Conservation (phyloP, 139 green algal genomes). For the Pleodorina starrii region DNA sequence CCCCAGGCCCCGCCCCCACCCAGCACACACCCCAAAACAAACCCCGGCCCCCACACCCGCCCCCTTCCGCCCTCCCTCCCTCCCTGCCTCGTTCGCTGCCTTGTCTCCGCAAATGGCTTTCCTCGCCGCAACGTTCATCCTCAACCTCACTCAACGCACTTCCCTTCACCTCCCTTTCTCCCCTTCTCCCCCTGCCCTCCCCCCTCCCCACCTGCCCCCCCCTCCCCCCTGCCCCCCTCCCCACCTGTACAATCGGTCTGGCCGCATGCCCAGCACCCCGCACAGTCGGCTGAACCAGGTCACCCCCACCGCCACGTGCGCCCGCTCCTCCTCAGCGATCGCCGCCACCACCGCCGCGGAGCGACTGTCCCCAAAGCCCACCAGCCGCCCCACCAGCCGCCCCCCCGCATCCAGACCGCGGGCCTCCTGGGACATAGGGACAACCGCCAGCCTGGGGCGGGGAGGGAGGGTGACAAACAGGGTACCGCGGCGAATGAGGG, state of each 20-base stretch:
- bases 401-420: slow-evolving; percentile 75
- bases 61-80: no score
- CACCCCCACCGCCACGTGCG: slow-evolving; percentile 79
- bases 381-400: slow-evolving; percentile 72
- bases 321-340: slow-evolving; percentile 84
- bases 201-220: not conserved
- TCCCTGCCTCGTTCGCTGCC: no score
- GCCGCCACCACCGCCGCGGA: slow-evolving; percentile 76
- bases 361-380: slow-evolving; percentile 77
- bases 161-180: not conserved
- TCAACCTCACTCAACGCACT: no score
- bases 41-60: no score
- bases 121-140: no score
- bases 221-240: not conserved
- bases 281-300: slow-evolving; percentile 82
- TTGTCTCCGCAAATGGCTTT: no score
- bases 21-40: no score
- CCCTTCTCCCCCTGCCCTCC: not conserved
- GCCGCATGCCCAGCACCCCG: slow-evolving; percentile 50
- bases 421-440: slow-evolving; percentile 90
- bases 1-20: no score
- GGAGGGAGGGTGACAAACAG: slow-evolving; percentile 17
- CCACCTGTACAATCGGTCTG: slow-evolving; percentile 41
- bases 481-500: no score
- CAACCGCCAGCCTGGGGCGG: slow-evolving; percentile 76